Conservation (phyloP, 306 rosid species). For the Trifolium subterraneum region DNA sequence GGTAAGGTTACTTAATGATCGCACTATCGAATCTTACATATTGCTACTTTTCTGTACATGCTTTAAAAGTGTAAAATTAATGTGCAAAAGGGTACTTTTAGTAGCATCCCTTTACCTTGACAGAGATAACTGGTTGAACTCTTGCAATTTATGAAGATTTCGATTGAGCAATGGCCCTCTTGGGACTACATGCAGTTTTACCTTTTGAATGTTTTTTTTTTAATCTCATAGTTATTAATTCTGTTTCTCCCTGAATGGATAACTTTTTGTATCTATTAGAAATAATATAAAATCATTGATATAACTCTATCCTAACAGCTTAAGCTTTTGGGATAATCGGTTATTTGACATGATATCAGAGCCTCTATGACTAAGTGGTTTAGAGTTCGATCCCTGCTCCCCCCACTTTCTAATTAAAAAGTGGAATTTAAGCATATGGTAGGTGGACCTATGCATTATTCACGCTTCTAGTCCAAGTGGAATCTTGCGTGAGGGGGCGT, state of each 20-base stretch:
- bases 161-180: neutral
- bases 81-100: neutral
- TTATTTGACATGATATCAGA: no score
- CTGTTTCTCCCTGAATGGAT: neutral
- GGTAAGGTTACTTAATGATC: neutral
- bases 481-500: no score
- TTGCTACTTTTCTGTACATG: neutral
- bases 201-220: neutral
- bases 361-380: no score
- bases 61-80: neutral
- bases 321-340: no score
- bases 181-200: neutral
- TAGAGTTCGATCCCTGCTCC: no score
- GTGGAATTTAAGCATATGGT: no score
- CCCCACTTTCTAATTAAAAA: no score
- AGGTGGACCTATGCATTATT: no score
- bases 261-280: neutral
- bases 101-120: slow-evolving; percentile 1
- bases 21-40: neutral
- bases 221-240: neutral
- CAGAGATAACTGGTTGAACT: neutral
- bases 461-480: no score
- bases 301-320: no score
- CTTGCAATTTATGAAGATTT: neutral
- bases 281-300: no score